Evolutionary conservation across 2,329 filamentous ascomycete genomes (phyloP), one percentile per base, ranked within the genome.

Genomic region (Ophiostoma perfectum): DNA sequence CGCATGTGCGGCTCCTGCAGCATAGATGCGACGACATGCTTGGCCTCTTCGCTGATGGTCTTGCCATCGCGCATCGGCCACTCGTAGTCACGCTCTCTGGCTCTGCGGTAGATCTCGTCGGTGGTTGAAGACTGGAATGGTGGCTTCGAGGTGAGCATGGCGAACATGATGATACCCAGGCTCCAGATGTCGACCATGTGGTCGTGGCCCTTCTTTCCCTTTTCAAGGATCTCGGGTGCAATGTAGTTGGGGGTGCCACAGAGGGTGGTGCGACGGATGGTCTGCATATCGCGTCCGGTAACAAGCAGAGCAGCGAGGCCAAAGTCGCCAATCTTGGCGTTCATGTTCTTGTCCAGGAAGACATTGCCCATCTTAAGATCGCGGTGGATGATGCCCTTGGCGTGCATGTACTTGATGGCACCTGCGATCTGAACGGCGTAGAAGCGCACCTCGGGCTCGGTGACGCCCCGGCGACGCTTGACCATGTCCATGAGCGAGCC

Each of bases 161-260:
- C 96, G 79, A 96, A 98, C 88, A 96, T 93, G 77, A 99, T 99
- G 73, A 99, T 95, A 27, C 96, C 95, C 76, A 99, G 84, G 62
- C 94, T 97, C 96, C 96, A 99, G 68, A 99, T 91, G 77, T 99
- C 95, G 3, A 99, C 95, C 82, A 96, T 97, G 76, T 98, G 93
- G 73, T 97, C 95, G 77, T 99, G 95, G 0, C 95, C 95, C 74
- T 94, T 92, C 76, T 92, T 95, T 45, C 90, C 92, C 81, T 95
- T 97, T 75, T 97, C 92, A 66, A 99, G 80, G 71, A 99, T 97
- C 76, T 99, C 95, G 0, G 95, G 95, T 0, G 95, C 95, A 73
- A 99, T 97, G 77, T 99, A 99, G 78, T 99, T 99, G 1, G 95
- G 95, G 4, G 95, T 99, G 69, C 95, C 95, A 74, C 95, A 99